A percentile compares a stretch with the other conserved stretches of the same genome.
phyloP scores from a whole-genome alignment of 2,329 filamentous ascomycete species.

The Intubia oerlemansii region DNA sequence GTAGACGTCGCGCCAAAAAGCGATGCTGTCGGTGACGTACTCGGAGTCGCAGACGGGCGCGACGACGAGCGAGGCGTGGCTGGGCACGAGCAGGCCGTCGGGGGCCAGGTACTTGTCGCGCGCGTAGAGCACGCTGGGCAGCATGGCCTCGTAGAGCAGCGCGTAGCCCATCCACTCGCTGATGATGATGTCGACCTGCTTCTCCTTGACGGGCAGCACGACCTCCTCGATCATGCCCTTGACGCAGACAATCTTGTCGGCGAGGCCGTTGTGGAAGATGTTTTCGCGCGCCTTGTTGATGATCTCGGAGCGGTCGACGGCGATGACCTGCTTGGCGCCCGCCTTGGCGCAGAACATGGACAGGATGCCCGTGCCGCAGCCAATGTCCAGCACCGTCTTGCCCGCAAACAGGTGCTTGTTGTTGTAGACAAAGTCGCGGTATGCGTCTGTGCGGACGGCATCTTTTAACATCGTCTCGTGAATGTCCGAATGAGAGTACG shows the following conservation, averaged over 20 bases:
- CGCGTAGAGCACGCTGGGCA: slow-evolving; percentile 76
- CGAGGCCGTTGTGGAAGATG: slow-evolving; percentile 59
- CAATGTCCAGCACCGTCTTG: slow-evolving; percentile 79
- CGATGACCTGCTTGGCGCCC: slow-evolving; percentile 67
- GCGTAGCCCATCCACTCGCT: slow-evolving; percentile 98
- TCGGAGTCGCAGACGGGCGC: slow-evolving; percentile 62
- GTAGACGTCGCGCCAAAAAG: slow-evolving; percentile 84
- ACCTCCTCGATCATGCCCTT: slow-evolving; percentile 81
- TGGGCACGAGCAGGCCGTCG: slow-evolving; percentile 68
- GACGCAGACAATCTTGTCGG: slow-evolving; percentile 54
- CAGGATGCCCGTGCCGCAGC: slow-evolving; percentile 64
- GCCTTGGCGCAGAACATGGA: slow-evolving; percentile 90
- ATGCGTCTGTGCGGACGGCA: slow-evolving; percentile 67
- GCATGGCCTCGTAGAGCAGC: slow-evolving; percentile 86
- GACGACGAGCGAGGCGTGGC: slow-evolving; percentile 62
- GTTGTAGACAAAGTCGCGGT: slow-evolving; percentile 85
- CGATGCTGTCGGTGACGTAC: slow-evolving; percentile 55
- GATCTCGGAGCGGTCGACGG: slow-evolving; percentile 83
- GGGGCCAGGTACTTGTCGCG: slow-evolving; percentile 68
- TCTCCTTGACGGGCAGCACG: slow-evolving; percentile 43
- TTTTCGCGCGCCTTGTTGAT: slow-evolving; percentile 74
- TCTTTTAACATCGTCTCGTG: slow-evolving; percentile 96
- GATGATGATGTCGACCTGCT: slow-evolving; percentile 80
- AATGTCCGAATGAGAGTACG: slow-evolving; percentile 49
- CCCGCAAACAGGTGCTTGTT: slow-evolving; percentile 74